Evolutionary conservation across 768 basidiomycete genomes (phyloP).

Genomic region (Amanita rimosa): DNA sequence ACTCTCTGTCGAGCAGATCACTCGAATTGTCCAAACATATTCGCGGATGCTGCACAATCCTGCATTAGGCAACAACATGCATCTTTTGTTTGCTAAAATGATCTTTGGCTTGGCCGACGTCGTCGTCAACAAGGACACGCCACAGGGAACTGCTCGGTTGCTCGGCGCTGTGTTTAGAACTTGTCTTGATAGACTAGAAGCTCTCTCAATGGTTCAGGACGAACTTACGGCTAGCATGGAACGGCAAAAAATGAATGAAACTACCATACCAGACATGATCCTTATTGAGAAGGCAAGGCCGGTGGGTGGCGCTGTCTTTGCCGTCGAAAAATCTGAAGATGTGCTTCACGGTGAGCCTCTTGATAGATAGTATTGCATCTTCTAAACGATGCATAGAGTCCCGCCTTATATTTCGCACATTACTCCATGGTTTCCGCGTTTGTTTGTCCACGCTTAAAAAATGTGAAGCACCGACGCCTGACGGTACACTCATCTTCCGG

Average conservation of each 20-base stretch:
- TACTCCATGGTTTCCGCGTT: slow-evolving; percentile 81
- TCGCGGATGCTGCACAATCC: slow-evolving; percentile 86
- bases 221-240: slow-evolving; percentile 40
- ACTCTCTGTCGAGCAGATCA: slow-evolving; percentile 63
- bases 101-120: slow-evolving; percentile 83
- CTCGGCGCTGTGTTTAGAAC: slow-evolving; percentile 71
- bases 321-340: slow-evolving; percentile 74
- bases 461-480: slow-evolving; percentile 65
- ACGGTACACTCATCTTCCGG: slow-evolving; percentile 78
- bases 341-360: slow-evolving; percentile 52
- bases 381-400: slow-evolving; percentile 46
- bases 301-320: slow-evolving; percentile 64
- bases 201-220: slow-evolving; percentile 54
- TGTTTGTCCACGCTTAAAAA: slow-evolving; percentile 70
- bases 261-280: slow-evolving; percentile 35
- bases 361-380: not conserved
- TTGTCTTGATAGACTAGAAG: slow-evolving; percentile 75
- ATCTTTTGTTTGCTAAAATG: slow-evolving; percentile 88
- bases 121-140: slow-evolving; percentile 65
- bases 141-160: slow-evolving; percentile 56
- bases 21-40: slow-evolving; percentile 72
- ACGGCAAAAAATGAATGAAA: slow-evolving; percentile 35
- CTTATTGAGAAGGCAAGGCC: slow-evolving; percentile 83
- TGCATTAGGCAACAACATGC: slow-evolving; percentile 66
- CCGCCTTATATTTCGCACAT: slow-evolving; percentile 74